Conservation (phyloP, 164 flowering plant species). For the Vitis amurensis region DNA sequence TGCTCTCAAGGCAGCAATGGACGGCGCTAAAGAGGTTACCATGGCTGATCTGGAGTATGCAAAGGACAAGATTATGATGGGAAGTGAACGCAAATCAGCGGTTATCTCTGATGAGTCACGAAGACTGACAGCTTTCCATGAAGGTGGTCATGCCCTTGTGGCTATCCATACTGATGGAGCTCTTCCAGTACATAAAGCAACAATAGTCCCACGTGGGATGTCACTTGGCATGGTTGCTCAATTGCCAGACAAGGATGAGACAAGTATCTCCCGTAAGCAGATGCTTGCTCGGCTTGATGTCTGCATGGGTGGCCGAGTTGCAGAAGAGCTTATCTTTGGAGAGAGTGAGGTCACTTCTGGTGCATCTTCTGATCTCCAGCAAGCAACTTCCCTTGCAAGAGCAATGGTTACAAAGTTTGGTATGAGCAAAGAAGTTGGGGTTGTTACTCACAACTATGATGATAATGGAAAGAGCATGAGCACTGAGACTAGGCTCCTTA, state of each 20-base stretch:
- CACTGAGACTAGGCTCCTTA: constrained; percentile 83
- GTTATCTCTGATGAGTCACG: constrained; percentile 90
- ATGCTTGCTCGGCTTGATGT: constrained; percentile 97
- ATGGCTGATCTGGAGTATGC: constrained; percentile 86
- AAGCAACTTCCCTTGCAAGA: constrained; percentile 77
- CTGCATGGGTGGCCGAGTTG: constrained; percentile 95
- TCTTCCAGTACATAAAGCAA: constrained; percentile 89
- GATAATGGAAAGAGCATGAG: constrained; percentile 92
- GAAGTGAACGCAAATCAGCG: constrained; percentile 94
- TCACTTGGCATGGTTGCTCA: constrained; percentile 91
- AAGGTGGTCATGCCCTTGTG: constrained; percentile 96
- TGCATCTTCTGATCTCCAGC: constrained; percentile 74
- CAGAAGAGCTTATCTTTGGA: constrained; percentile 95
- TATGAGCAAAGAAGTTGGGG: constrained; percentile 88
- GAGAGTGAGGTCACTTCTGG: constrained; percentile 88
- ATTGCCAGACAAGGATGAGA: constrained; percentile 80
- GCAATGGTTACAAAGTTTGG: constrained; percentile 91
- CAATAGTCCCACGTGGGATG: constrained; percentile 90
- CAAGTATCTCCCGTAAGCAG: constrained; percentile 77
- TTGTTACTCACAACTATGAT: constrained; percentile 76
- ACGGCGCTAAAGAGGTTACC: constrained; percentile 82
- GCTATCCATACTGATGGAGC: constrained; percentile 98
- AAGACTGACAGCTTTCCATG: constrained; percentile 85
- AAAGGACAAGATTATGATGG: constrained; percentile 89
- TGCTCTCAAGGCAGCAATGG: constrained; percentile 94